Evolutionary conservation across 2,329 filamentous ascomycete species (phyloP), one percentile per base, ranked within the genome.

Genomic region (Sporothrix brasiliensis): DNA sequence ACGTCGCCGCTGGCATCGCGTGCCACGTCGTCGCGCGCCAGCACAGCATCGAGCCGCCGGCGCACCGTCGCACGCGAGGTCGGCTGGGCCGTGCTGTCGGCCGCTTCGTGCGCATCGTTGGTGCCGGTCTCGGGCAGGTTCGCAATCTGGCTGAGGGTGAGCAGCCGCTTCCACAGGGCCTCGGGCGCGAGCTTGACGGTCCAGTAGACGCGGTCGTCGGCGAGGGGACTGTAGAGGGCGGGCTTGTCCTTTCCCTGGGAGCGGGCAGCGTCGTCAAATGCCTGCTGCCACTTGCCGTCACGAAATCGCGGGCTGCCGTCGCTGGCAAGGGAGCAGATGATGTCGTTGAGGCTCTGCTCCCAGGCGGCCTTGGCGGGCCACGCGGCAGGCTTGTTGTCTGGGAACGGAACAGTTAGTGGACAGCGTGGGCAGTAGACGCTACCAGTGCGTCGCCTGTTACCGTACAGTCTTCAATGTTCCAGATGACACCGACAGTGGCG

Each of bases 391-490:
- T 88, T 85, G 77, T 92, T 92, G 77, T 92, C 88, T 90, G 72
- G 72, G 16, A 4, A 16, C 4, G 34, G 34, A 34, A 34, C 1
- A 16, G 24, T 50, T n/a, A 65, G 60, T 21, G 10, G 39, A 19
- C 47, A 47, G 47, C 47, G 19, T 50, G 5, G 7, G 9, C 6
- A 41, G 49, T 7, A 50, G 4, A n/a, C 2, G 49, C 6, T 10
- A 10, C 49, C 16, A 19, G 34, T 34, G 7, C 19, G 16, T 1
- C 16, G n/a, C 14, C 14, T 24, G 24, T 65, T 16, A 80, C 84
- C 34, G 76, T 79, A 89, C 89, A 92, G 73, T 91, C 88, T 77
- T 92, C 90, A 71, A 89, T 82, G 75, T 92, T 92, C 91, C 91
- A 93, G 68, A 93, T 88, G 77, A 91, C 78, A 16, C 88, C 90